Evolutionary conservation across 1,139 yeast genomes (phyloP), one percentile per base, ranked within the genome.

Genomic region (Yamadazyma pseudoaaseri): DNA sequence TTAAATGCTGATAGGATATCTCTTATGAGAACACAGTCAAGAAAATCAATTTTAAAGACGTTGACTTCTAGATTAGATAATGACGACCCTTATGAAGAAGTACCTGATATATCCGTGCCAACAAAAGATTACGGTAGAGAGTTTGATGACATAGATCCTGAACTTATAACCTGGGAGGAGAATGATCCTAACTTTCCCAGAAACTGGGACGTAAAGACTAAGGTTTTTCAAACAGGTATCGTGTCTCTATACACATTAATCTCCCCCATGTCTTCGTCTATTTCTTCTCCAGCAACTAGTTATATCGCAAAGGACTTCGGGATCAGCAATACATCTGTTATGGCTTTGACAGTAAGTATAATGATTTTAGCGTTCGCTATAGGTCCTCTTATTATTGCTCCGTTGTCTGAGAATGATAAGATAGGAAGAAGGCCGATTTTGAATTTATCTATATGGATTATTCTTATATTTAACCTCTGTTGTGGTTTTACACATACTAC

Each of bases 81-180:
- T 15, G 38, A 24, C 20, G 51, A 44, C 26, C 20, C 43, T 6
- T 59, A 61, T 33, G 52, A 56, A 26, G 49, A 47, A 16, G 45
- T 61, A 1, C 63, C 66, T 2, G 70, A 63, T 35, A 49, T 59
- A 14, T 45, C 67, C 0, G 62, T 72, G 1, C 76, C 77, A 2
- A 58, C 70, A 1, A 53, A 54, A 31, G 62, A 66, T 38, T 73
- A 59, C 42, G 81, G 81, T 13, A 62, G 60, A 9, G 81, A 75
- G 43, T 76, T 71, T 43, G 51, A 58, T 16, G 60, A 60, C 3
- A 49, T 74, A 5, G 86, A 80, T 45, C 85, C 83, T 0, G 85
- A 79, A 47, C 56, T 79, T 27, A 79, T 80, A 4, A 71, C 83
- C 1, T 80, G 85, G 85, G 81, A 79, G 26, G 78, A 79, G 3